Evolutionary conservation across 129 eudicot genomes (phyloP), one percentile per base, ranked within the genome.

Genomic region (Pittosporum tobira): DNA sequence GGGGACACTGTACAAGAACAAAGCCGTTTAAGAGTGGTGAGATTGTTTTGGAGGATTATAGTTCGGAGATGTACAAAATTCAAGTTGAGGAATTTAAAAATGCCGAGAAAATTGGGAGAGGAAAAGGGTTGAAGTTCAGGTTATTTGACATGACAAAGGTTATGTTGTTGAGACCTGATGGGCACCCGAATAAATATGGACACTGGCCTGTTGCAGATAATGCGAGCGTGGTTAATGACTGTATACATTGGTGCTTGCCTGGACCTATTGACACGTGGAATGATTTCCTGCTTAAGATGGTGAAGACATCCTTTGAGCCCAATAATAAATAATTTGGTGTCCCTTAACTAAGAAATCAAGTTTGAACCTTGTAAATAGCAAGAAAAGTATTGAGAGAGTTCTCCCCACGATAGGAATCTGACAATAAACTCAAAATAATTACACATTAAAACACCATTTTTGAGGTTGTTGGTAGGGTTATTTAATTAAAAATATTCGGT

Each of bases 141-240:
- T 62, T 83, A 45, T 61, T 83, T 49, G 91, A 83, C 62, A 63
- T 70, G 59, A 79, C 91, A 38, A 74, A 76, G 34, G 64, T 83
- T 20, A 61, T 71, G 76, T 63, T 75, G 65, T 28, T 83, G 73
- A 79, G 86, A 68, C 86, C 91, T 3, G 91, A 83, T 62, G 91
- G 91, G 42, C 86, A 83, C 77, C 91, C 86, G 27, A 79, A 86
- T 64, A 79, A 26, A 65, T 76, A 65, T 72, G 91, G 91, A 40
- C 82, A 75, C 51, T 76, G 78, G 85, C 73, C 86, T 66, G 55
- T 46, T 61, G n/a, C n/a, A n/a, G 75, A 74, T 34, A 83, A 83
- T 50, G 78, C 66, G 73, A 67, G 80, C n/a, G 52, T 76, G 30
- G 63, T 71, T 56, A 83, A 79, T 66, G 86, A 83, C 47, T 73